A percentile compares a stretch with the other conserved stretches of the same genome.
These are phyloP conservation scores for Entomortierella lignicola DNA, from an alignment of 192 early-diverging fungal genomes.

Conservation along the genomic window DNA sequence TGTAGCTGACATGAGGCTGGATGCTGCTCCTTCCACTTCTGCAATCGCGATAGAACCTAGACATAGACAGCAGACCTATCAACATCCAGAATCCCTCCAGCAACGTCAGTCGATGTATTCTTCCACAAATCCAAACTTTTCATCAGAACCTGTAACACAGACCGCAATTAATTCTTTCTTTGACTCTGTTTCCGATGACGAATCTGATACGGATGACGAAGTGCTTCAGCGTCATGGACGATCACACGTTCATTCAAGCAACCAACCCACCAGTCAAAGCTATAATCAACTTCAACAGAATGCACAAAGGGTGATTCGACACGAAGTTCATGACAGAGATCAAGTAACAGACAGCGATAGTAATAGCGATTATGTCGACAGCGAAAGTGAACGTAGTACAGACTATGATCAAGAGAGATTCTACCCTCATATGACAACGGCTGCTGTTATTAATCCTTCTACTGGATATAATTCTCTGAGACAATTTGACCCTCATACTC, in stretches of 20 bases:
- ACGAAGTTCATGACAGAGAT: slow-evolving; percentile 10
- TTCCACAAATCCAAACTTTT: not conserved
- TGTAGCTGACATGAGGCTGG: not conserved
- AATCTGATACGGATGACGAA: slow-evolving; percentile 19
- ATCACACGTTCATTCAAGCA: not conserved
- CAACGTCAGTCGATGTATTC: not conserved
- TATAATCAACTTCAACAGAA: not conserved
- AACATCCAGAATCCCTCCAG: not conserved
- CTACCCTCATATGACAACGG: not conserved
- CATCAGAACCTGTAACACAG: no score
- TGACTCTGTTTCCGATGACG: slow-evolving; percentile 38
- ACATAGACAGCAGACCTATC: no score
- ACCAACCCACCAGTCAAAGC: not conserved
- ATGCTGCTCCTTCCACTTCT: no score
- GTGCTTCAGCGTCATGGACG: not conserved
- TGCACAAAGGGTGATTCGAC: not conserved
- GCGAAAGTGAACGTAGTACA: not conserved
- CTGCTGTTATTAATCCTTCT: not conserved
- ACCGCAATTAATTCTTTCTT: slow-evolving; percentile 19
- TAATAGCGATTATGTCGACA: slow-evolving; percentile 9
- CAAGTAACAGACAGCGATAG: not conserved
- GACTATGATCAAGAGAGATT: slow-evolving; percentile 5
- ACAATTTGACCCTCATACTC: slow-evolving; percentile 7
- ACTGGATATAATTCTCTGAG: not conserved
- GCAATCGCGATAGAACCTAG: no score